Conservation (phyloP, 2,329 filamentous ascomycete genomes). For the Didymella keratinophila region DNA sequence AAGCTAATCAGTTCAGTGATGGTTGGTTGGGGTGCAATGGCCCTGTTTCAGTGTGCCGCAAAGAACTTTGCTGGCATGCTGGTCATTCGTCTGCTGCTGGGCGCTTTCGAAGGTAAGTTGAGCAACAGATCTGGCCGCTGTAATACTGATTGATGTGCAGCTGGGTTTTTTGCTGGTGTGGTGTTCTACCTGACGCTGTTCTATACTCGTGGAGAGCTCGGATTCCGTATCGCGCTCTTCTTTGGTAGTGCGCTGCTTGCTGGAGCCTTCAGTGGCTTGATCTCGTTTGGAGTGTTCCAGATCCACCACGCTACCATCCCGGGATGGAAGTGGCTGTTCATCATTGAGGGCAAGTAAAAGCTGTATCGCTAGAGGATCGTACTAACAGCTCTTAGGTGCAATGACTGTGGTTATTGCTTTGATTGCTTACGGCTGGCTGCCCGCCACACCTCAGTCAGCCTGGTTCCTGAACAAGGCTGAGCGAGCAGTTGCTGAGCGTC, state of each 20-base stretch:
- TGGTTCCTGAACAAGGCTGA: conserved; percentile 52
- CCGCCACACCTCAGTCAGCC: conserved; percentile 43
- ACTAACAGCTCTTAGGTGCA: conserved; percentile 14
- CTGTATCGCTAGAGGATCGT: too few species aligned
- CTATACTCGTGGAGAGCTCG: conserved; percentile 53
- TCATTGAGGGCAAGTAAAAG: conserved; percentile 49
- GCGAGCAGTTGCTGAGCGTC: conserved; percentile 52
- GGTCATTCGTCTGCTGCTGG: conserved; percentile 59
- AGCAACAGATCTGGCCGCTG: neutral
- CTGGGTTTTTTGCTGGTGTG: conserved; percentile 63
- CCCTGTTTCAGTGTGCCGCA: conserved; percentile 59
- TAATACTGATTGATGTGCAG: conserved; percentile 28
- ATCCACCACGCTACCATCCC: conserved; percentile 56
- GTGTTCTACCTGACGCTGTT: conserved; percentile 65
- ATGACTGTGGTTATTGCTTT: conserved; percentile 46
- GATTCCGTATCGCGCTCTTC: conserved; percentile 56
- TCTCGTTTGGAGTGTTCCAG: conserved; percentile 57
- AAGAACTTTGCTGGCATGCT: conserved; percentile 60
- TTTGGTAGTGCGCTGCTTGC: conserved; percentile 54
- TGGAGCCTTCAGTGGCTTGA: conserved; percentile 53
- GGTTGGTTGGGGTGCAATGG: conserved; percentile 59
- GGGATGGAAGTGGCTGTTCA: conserved; percentile 57
- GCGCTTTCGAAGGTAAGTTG: conserved; percentile 50
- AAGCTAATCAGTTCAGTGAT: conserved; percentile 43
- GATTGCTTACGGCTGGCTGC: conserved; percentile 48